Evolutionary conservation across 2,329 filamentous ascomycete species (phyloP).

Genomic region (Myrmaecium sp.): DNA sequence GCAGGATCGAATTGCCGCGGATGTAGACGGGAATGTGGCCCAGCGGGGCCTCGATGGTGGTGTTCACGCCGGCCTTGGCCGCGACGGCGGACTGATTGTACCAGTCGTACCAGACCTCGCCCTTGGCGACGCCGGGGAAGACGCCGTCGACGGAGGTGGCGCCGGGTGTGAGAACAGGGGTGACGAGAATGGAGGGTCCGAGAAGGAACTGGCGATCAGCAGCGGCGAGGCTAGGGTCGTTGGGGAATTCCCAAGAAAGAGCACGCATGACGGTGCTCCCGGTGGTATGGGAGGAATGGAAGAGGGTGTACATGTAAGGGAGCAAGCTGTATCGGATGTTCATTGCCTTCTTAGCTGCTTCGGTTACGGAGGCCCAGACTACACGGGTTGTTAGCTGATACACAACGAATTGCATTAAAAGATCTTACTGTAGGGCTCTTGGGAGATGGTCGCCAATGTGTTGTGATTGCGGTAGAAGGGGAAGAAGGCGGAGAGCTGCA

Average conservation of each 20-base stretch:
- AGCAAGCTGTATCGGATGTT: conserved; percentile 52
- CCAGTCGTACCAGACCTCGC: conserved; percentile 62
- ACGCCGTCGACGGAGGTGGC: conserved; percentile 46
- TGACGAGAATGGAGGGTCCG: conserved; percentile 47
- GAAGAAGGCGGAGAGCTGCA: conserved; percentile 58
- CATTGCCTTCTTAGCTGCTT: conserved; percentile 51
- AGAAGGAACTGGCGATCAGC: conserved; percentile 58
- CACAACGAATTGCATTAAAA: background rate
- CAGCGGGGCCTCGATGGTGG: conserved; percentile 42
- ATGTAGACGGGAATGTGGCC: conserved; percentile 57
- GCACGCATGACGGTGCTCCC: conserved; percentile 58
- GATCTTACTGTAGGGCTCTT: conserved; percentile 45
- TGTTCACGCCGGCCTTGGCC: conserved; percentile 36
- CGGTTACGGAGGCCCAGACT: conserved; percentile 46
- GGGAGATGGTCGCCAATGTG: conserved; percentile 38
- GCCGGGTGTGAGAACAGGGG: conserved; percentile 48
- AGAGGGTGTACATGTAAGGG: conserved; percentile 61
- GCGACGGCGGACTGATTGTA: conserved; percentile 46
- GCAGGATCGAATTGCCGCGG: conserved; percentile 49
- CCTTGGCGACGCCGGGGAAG: conserved; percentile 47
- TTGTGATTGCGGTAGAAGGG: conserved; percentile 71
- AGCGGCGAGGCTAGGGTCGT: conserved; percentile 49
- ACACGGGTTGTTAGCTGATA: background rate
- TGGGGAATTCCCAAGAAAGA: conserved; percentile 56
- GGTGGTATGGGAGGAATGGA: conserved; percentile 46